Percentiles rank a stretch among this genome's conserved stretches.
Evolutionary conservation across 352 stramenopile species (phyloP).

Genomic region (Phytophthora uliginosa): DNA sequence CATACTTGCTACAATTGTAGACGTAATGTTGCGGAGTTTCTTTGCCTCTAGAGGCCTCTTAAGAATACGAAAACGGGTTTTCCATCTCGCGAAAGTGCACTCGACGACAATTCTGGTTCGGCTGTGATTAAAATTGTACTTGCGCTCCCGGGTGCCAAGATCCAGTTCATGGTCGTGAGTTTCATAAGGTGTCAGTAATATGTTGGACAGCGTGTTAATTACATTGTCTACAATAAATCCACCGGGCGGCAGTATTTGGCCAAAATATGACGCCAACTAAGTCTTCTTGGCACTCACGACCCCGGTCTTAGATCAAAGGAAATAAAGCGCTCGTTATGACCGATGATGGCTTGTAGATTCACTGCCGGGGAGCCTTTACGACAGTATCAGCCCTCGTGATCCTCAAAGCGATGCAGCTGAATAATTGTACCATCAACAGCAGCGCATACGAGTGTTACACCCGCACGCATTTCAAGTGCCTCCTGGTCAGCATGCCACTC

Average conservation of each 20-base stretch:
- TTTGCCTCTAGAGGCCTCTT: not conserved
- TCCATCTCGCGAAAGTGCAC: not conserved
- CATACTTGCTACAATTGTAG: not conserved
- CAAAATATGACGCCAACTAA: not conserved
- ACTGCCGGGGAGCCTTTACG: slow-evolving; percentile 2
- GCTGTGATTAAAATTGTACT: not conserved
- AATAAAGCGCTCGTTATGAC: slow-evolving; percentile 1
- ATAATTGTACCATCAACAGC: slow-evolving; percentile 5
- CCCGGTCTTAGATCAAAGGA: slow-evolving; percentile 1
- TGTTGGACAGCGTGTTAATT: not conserved
- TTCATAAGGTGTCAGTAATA: not conserved
- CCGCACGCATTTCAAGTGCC: not conserved
- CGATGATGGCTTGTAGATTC: slow-evolving; percentile 8
- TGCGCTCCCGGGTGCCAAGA: not conserved
- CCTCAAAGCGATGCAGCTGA: not conserved
- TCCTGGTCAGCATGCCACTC: not conserved
- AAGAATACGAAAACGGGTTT: not conserved
- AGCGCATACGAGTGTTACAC: slow-evolving; percentile 4
- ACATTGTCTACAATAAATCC: not conserved
- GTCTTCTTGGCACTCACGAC: slow-evolving; percentile 18
- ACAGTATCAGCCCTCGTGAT: slow-evolving; percentile 9
- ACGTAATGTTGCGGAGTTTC: not conserved
- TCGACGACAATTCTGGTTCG: not conserved
- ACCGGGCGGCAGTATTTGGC: not conserved
- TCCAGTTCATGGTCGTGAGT: not conserved